Percentiles rank a stretch among this genome's conserved stretches.
phyloP scores from a whole-genome alignment of 768 basidiomycete species.

The Lactarius evosmus region DNA sequence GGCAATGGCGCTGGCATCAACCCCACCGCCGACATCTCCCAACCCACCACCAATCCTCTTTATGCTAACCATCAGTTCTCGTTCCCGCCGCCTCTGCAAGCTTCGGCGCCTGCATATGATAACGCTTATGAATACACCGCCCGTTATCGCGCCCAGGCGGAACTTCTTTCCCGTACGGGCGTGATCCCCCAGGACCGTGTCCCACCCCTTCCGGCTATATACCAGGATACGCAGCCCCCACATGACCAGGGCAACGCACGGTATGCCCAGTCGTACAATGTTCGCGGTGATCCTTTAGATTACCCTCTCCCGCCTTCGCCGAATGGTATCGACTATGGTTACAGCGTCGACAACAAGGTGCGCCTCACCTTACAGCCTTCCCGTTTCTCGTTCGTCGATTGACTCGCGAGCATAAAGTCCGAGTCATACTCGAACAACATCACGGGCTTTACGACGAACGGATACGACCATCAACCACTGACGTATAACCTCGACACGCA shows the following conservation, averaged over 20 bases:
- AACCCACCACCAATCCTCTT: neutral
- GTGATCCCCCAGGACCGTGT: slow-evolving; percentile 30
- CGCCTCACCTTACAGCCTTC: neutral
- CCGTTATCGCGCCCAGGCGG: slow-evolving; percentile 48
- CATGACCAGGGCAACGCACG: slow-evolving; percentile 18
- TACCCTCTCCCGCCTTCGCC: slow-evolving; percentile 23
- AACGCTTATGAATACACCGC: slow-evolving; percentile 40
- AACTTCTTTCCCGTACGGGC: slow-evolving; percentile 40
- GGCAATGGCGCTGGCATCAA: neutral
- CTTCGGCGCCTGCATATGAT: slow-evolving; percentile 17
- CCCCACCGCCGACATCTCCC: slow-evolving; percentile 13
- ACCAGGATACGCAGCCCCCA: slow-evolving; percentile 21
- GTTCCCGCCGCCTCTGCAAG: slow-evolving; percentile 15
- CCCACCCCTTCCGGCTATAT: slow-evolving; percentile 22
- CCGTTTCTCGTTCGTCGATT: neutral
- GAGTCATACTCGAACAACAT: slow-evolving; percentile 8
- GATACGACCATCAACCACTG: slow-evolving; percentile 20
- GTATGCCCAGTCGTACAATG: slow-evolving; percentile 18
- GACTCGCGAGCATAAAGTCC: slow-evolving; percentile 14
- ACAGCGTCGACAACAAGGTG: slow-evolving; percentile 26
- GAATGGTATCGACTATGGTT: slow-evolving; percentile 21
- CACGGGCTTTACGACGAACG: slow-evolving; percentile 9
- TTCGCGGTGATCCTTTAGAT: slow-evolving; percentile 15
- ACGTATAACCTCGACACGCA: slow-evolving; percentile 28
- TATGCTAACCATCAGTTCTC: slow-evolving; percentile 26